Conservation (phyloP, 2,329 filamentous ascomycete species). For the Hypomyces perniciosus region DNA sequence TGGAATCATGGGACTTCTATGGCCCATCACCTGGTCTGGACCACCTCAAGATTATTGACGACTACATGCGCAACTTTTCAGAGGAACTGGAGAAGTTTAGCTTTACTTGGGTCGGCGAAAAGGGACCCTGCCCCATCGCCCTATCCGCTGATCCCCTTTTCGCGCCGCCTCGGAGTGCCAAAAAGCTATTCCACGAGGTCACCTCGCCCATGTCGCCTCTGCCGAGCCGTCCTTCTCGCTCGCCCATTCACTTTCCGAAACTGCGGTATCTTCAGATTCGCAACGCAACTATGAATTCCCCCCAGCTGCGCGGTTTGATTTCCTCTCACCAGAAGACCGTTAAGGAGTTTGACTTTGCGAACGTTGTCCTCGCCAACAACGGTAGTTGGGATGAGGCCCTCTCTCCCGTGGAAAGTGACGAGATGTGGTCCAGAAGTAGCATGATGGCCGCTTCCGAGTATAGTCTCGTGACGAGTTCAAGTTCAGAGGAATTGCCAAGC, state of each 20-base stretch:
- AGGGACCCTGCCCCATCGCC: conserved; percentile 68
- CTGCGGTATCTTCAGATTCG: conserved; percentile 64
- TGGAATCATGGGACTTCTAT: conserved; percentile 63
- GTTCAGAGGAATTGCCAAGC: conserved; percentile 35
- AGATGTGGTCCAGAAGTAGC: conserved; percentile 32
- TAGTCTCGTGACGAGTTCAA: conserved; percentile 29
- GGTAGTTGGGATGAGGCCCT: conserved; percentile 80
- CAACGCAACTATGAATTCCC: conserved; percentile 65
- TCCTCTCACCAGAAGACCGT: conserved; percentile 60
- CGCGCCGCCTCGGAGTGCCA: conserved; percentile 44
- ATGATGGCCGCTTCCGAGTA: conserved; percentile 23
- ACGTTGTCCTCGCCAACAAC: conserved; percentile 59
- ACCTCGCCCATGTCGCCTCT: conserved; percentile 60
- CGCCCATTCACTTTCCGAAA: conserved; percentile 59
- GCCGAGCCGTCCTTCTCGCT: conserved; percentile 44
- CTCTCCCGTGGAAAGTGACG: conserved; percentile 53
- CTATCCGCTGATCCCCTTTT: conserved; percentile 67
- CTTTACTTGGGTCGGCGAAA: conserved; percentile 73
- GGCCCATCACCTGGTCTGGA: conserved; percentile 55
- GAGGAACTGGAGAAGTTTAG: conserved; percentile 60
- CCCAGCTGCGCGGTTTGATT: conserved; percentile 66
- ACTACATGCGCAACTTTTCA: conserved; percentile 69
- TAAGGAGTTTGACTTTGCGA: conserved; percentile 73
- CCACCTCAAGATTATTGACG: conserved; percentile 73
- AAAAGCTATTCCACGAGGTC: conserved; percentile 59